These are phyloP conservation scores for Phymatotrichopsis omnivora DNA, from an alignment of 2,329 filamentous ascomycete species.

Conservation along the genomic window DNA sequence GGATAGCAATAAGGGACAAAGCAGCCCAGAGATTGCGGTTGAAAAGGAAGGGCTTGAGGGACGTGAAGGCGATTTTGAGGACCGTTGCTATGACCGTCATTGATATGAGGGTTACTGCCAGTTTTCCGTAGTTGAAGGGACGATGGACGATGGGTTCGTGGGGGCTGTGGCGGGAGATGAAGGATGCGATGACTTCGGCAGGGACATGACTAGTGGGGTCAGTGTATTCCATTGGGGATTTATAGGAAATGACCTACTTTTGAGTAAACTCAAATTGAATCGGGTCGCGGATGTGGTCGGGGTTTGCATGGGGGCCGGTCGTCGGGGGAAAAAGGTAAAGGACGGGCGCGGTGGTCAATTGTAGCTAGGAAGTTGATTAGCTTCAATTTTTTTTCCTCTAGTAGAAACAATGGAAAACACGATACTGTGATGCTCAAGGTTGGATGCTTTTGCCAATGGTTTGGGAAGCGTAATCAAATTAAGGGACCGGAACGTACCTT, in stretches of 20 bases:
- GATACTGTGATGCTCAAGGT: too few species aligned
- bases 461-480: background rate
- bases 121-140: conserved; percentile 77
- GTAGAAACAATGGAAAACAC: too few species aligned
- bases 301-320: conserved; percentile 63
- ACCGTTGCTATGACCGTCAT: conserved; percentile 60
- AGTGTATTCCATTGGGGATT: too few species aligned
- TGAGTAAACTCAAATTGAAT: conserved; percentile 73
- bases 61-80: conserved; percentile 61
- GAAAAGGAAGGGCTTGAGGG: conserved; percentile 68
- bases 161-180: conserved; percentile 70
- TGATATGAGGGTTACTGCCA: conserved; percentile 57
- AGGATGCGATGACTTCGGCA: conserved; percentile 38
- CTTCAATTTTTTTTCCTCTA: background rate
- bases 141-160: conserved; percentile 67
- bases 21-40: conserved; percentile 93
- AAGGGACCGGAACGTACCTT: conserved; percentile 49
- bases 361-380: conserved; percentile 49
- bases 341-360: conserved; percentile 87
- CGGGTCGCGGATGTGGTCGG: conserved; percentile 46
- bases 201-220: conserved; percentile 6
- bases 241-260: conserved; percentile 44
- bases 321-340: conserved; percentile 82
- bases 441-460: too few species aligned
- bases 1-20: conserved; percentile 73